phyloP scores from a whole-genome alignment of 225 moss, liverwort and hornwort genomes.

The Bryum argenteum region DNA sequence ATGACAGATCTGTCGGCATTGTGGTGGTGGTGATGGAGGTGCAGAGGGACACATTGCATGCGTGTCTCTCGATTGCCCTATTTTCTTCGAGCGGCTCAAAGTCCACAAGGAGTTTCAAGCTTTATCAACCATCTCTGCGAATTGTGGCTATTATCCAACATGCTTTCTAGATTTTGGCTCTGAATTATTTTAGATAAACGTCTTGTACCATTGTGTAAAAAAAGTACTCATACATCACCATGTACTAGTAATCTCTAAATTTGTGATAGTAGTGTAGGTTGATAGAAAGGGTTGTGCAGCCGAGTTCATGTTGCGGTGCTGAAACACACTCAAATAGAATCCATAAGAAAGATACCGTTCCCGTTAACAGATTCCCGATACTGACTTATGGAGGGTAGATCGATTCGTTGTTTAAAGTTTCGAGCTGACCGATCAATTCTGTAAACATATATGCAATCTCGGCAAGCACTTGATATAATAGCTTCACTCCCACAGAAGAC shows the following conservation, averaged over 20 bases:
- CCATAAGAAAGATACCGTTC: not conserved
- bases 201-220: constrained; percentile 25
- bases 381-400: no score
- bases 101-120: constrained; percentile 80
- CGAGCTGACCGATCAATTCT: no score
- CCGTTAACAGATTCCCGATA: no score
- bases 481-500: no score
- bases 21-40: constrained; percentile 80
- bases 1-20: constrained; percentile 86
- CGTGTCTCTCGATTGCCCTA: constrained; percentile 81
- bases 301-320: not conserved
- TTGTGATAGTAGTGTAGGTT: not conserved
- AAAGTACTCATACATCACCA: not conserved
- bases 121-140: constrained; percentile 69
- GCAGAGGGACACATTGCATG: constrained; percentile 67
- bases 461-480: no score
- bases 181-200: constrained; percentile 59
- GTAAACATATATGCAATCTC: no score
- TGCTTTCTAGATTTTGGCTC: constrained; percentile 59
- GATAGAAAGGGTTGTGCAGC: constrained; percentile 5
- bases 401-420: no score
- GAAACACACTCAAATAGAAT: not conserved
- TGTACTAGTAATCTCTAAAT: constrained; percentile 6
- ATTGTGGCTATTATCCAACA: constrained; percentile 72
- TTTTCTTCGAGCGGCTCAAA: constrained; percentile 88